Conservation (phyloP, 345 rosid genomes). For the Triadica sebifera region DNA sequence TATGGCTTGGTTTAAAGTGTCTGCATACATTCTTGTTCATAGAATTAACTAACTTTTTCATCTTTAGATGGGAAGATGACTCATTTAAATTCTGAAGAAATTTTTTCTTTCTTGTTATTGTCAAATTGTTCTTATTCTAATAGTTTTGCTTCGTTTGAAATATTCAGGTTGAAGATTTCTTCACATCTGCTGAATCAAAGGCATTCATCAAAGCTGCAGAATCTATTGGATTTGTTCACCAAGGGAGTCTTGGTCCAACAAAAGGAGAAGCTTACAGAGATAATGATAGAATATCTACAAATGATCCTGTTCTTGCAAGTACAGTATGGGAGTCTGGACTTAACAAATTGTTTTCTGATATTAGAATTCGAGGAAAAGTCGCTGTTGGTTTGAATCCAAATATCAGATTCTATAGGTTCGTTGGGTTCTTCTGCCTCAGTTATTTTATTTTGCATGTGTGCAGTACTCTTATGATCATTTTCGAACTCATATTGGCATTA, state of each 20-base stretch:
- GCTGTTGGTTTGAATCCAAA: constrained; percentile 93
- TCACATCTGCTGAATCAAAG: constrained; percentile 63
- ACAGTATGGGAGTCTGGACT: constrained; percentile 77
- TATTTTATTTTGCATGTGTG: not conserved
- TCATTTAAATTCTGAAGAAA: not conserved
- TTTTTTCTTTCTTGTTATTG: not conserved
- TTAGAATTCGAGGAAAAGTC: constrained; percentile 67
- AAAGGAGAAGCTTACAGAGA: constrained; percentile 92
- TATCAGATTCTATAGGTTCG: constrained; percentile 77
- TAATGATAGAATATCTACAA: constrained; percentile 68
- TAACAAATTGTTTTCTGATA: constrained; percentile 52
- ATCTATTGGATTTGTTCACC: constrained; percentile 76
- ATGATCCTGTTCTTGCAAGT: constrained; percentile 66
- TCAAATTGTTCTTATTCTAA: constrained; percentile 9
- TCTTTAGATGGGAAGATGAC: not conserved
- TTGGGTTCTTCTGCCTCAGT: not conserved
- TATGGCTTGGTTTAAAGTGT: not conserved
- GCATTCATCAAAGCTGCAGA: constrained; percentile 66
- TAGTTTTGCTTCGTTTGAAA: constrained; percentile 13
- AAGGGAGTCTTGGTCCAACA: constrained; percentile 90
- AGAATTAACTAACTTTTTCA: not conserved
- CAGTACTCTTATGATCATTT: not conserved
- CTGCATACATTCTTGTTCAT: not conserved
- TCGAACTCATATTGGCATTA: not conserved
- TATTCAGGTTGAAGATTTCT: constrained; percentile 66